Base-by-base conservation (phyloP, 257 asterid species). In the Gentiana dahurica region DNA sequence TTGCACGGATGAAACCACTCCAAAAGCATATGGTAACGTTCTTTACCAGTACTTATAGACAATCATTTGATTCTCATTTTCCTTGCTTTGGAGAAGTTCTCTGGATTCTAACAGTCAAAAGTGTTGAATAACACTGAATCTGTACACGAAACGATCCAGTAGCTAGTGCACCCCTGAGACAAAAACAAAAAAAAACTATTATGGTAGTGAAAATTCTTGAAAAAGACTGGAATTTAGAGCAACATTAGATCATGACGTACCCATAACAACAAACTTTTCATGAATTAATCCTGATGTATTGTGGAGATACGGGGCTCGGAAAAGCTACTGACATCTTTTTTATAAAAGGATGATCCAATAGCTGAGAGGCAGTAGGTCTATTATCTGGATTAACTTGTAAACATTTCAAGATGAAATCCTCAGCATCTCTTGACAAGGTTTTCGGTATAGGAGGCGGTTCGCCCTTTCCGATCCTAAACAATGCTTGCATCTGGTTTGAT, bases 341-440 rank as follows among this genome's bases (percentile, higher is more conserved):
- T 60, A 87, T 83, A 63, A 85, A 87, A 67, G 94, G 87, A 55
- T 87, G 97, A 56, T 87, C 79, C 92, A 87, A 72, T 63, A 91
- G 83, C 78, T 75, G 75, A 67, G 77, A 69, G 61, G 98, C 95
- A 8, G 78, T 81, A 47, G 93, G 94, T 39, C 98, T 81, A 61
- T 69, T 62, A 58, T 64, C 75, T 35, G 94, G 95, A 63, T 83
- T 83, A 13, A 81, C 95, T 75, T 79, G 88, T 38, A 91, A 82
- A 72, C 98, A 91, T 56, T 65, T 66, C 36, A 72, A 72, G 54
- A 91, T 72, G 68, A 91, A 83, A 79, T 85, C 79, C 3, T 70
- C 84, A 39, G 98, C 95, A 54, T 87, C 97, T n/a, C 57, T 75
- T 52, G 98, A 87, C 54, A 91, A 81, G 41, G 88, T 62, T 46